Base-by-base conservation (phyloP, 495 filamentous ascomycete genomes). In the Evansstolkia leycettana region DNA sequence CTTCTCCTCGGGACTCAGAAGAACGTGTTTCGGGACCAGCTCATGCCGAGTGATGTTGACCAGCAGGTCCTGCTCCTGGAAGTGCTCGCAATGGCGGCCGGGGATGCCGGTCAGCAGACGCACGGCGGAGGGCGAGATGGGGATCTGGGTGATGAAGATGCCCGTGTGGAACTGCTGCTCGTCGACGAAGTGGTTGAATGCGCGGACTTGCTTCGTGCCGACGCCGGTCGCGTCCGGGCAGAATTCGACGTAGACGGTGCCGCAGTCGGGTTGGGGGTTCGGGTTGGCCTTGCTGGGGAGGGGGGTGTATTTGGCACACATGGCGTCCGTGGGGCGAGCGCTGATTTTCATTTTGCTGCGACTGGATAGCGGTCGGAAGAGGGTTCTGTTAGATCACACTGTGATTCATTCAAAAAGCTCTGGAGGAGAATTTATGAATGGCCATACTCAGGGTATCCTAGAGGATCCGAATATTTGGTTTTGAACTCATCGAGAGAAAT, bases 1-100 rank as follows among this genome's bases (percentile, higher is more conserved):
- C 71, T 94, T 94, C 70, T 98, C 92, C 50, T 90, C 86, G 28
- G 76, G 72, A 51, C 82, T 89, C 28, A 98, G 72, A 33, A 96
- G 64, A 13, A 94, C 76, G 53, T 98, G 90, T 52, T 83, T 89
- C 18, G 90, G 90, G 12, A 98, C 90, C 11, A 98, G 75, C 61
- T 96, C 87, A 64, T 98, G 90, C 51, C 86, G 85, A 16, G 89
- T 96, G 58, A 98, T 98, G 60, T 98, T 98, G 52, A 96, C 87
- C 30, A 98, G 70, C 49, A 98, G 61, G 61, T 98, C 88, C 61
- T 86, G 78, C 64, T 98, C 92, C 40, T 87, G 69, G 70, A 96
- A 98, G 47, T 82, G 81, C 67, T 98, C 90, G 49, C 94, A 82
- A 47, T 82, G 75, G 26, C 58, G 82, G 73, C 48, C 44, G 70